Evolutionary conservation across 2,329 filamentous ascomycete species (phyloP).

Genomic region (Sporothrix phasma): DNA sequence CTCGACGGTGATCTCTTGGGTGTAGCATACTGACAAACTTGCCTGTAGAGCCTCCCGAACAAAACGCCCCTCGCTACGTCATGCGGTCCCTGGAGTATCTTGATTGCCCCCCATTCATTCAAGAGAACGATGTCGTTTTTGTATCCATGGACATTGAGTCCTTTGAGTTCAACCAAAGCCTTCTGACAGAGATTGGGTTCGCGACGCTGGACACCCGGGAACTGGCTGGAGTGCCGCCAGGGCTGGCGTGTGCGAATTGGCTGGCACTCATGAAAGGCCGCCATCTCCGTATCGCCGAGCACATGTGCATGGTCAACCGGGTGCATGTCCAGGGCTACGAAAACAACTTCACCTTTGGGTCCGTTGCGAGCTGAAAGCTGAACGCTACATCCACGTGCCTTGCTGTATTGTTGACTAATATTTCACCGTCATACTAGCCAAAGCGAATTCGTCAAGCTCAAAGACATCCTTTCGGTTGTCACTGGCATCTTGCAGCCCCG

Average conservation of each 20-base stretch:
- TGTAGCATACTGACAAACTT: background rate
- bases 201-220: constrained; percentile 63
- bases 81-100: background rate
- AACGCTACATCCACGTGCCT: background rate
- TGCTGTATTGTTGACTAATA: background rate
- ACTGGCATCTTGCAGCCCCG: constrained; percentile 14
- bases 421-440: background rate
- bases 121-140: constrained; percentile 54
- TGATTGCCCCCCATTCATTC: constrained; percentile 18
- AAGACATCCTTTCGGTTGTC: constrained; percentile 29
- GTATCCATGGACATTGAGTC: constrained; percentile 76
- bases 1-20: background rate
- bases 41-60: background rate
- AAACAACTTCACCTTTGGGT: constrained; percentile 62
- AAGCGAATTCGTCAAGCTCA: constrained; percentile 28
- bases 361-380: background rate
- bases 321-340: constrained; percentile 64
- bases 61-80: background rate
- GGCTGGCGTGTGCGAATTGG: constrained; percentile 56
- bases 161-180: constrained; percentile 55
- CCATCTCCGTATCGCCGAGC: constrained; percentile 69
- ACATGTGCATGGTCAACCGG: constrained; percentile 54
- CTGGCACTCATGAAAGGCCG: constrained; percentile 53
- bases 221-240: constrained; percentile 46
- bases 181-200: constrained; percentile 79